phyloP scores from a whole-genome alignment of 441 rosid species.

The Croton laevigatus region DNA sequence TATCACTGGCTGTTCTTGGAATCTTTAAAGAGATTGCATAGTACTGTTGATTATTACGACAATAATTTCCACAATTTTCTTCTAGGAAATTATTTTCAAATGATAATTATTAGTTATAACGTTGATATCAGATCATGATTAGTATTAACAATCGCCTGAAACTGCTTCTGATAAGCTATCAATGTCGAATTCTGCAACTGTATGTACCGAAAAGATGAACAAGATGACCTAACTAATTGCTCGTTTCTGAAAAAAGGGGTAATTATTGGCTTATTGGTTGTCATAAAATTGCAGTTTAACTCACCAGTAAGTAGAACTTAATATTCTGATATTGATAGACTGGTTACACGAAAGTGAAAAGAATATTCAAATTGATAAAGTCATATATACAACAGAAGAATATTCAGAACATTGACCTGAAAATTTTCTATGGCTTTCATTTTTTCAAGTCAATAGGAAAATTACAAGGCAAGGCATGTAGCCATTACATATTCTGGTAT shows the following conservation, averaged over 20 bases:
- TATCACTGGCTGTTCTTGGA: background rate
- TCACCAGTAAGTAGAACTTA: background rate
- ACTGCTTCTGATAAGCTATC: background rate
- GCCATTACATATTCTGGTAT: too few species aligned
- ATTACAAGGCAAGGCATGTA: too few species aligned
- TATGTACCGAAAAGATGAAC: background rate
- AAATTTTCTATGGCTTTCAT: background rate
- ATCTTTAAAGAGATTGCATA: background rate
- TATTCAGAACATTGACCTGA: slow-evolving; percentile 8
- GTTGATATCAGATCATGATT: background rate
- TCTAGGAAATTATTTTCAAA: background rate
- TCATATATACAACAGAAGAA: slow-evolving; percentile 9
- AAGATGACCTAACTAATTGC: background rate
- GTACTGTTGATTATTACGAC: background rate
- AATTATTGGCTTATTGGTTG: background rate
- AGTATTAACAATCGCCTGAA: background rate
- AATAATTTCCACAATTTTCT: background rate
- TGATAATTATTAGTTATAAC: background rate
- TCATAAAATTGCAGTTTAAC: background rate
- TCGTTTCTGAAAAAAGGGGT: background rate
- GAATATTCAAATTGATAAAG: background rate
- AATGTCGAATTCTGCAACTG: background rate
- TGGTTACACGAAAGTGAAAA: background rate
- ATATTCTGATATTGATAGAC: slow-evolving; percentile 5
- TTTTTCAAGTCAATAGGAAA: slow-evolving; percentile 3